Base-by-base conservation (phyloP, 768 basidiomycete species). In the Pleurotus cornucopiae region DNA sequence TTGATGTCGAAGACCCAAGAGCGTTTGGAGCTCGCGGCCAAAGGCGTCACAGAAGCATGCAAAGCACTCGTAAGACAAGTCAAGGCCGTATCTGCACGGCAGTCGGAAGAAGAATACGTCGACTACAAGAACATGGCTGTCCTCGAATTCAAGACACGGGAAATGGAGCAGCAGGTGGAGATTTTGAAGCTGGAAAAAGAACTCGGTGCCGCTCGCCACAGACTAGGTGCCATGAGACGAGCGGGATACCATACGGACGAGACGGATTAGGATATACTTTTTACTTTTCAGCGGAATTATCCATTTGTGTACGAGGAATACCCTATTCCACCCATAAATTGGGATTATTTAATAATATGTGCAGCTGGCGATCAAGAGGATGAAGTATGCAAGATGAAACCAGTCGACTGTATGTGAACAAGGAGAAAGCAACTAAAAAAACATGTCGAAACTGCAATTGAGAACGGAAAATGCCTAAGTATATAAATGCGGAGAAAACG, bases 131-230 rank as follows among this genome's bases (percentile, higher is more conserved):
- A 86, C 60, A 95, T 98, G 92, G 91, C 92, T 2, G 86, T 78
- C 43, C 78, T 97, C 65, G 95, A 99, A 72, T 98, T 95, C 83
- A 98, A 98, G 80, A 89, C 84, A 66, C 81, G 88, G 48, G 96
- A 98, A 81, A 98, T 99, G 94, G 97, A 98, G 74, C 94, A 96
- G 66, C 95, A 98, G 71, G 97, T 98, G n/a, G 91, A 96, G 69
- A 97, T 99, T 62, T 76, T 99, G 62, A 94, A 88, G 67, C 71
- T 98, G 63, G 97, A 98, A 77, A 97, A 97, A 75, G 94, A 98
- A 0, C 76, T 99, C 38, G 90, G 90, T 18, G 94, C 86, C 45
- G 89, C 91, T 16, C 82, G 91, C 59, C 88, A 89, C 69, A 80
- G 82, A 60, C 71, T 94, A 56, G 91, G 91, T 25, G 84, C 83